A percentile compares a stretch with the other conserved stretches of the same genome.
phyloP scores from a whole-genome alignment of 2,329 filamentous ascomycete genomes.

The Hypoxylon sp. region DNA sequence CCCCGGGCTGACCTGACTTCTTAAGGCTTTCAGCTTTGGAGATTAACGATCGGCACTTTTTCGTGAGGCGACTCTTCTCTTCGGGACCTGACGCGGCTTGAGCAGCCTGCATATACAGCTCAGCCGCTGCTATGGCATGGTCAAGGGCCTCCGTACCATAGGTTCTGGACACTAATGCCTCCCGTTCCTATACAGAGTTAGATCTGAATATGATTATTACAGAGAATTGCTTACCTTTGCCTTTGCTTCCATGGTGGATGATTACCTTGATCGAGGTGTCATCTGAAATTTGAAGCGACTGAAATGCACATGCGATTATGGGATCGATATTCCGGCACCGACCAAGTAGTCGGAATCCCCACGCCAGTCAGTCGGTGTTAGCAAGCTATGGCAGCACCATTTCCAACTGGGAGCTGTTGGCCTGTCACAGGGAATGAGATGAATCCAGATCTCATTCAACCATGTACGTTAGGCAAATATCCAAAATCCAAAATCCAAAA shows the following conservation, averaged over 20 bases:
- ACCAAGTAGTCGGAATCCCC: slow-evolving; percentile 3
- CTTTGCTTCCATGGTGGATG: slow-evolving; percentile 59
- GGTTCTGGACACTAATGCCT: slow-evolving; percentile 60
- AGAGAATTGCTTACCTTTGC: slow-evolving; percentile 54
- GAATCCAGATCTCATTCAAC: slow-evolving; percentile 3
- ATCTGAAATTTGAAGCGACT: slow-evolving; percentile 1
- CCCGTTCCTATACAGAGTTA: slow-evolving; percentile 60
- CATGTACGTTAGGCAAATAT: slow-evolving; percentile 10
- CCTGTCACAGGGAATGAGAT: slow-evolving; percentile 1
- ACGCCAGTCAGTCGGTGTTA: slow-evolving; percentile 8
- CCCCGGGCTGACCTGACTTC: slow-evolving; percentile 37
- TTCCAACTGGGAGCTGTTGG: slow-evolving; percentile 1
- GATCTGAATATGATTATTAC: neutral
- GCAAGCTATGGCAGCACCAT: slow-evolving; percentile 23
- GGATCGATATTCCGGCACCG: neutral
- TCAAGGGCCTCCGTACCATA: slow-evolving; percentile 75
- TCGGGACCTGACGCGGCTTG: slow-evolving; percentile 68
- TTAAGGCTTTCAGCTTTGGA: slow-evolving; percentile 83
- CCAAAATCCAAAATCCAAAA: no score
- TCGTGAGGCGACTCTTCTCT: slow-evolving; percentile 75
- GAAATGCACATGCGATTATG: neutral
- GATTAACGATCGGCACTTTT: slow-evolving; percentile 78
- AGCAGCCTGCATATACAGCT: slow-evolving; percentile 84
- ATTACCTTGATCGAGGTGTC: slow-evolving; percentile 1
- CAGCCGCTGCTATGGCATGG: slow-evolving; percentile 80